phyloP scores from a whole-genome alignment of 257 asterid species.

The Parsonsia alboflavescens region DNA sequence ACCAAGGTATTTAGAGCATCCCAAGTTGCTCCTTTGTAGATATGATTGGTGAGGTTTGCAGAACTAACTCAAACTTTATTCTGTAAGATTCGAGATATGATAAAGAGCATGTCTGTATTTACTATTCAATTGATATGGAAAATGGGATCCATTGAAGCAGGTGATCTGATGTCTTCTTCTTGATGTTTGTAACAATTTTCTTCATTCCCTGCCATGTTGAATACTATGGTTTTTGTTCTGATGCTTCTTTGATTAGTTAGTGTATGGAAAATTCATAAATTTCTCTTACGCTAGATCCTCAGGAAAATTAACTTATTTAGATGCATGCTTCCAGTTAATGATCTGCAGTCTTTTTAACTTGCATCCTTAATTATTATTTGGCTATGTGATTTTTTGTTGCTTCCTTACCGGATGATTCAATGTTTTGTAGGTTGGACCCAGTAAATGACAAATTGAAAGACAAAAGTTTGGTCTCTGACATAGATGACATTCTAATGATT shows the following conservation, averaged over 20 bases:
- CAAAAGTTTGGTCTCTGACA: slow-evolving; percentile 35
- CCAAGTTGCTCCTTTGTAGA: not conserved
- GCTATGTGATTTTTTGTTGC: not conserved
- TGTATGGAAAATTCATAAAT: not conserved
- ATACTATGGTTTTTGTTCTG: not conserved
- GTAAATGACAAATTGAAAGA: slow-evolving; percentile 22
- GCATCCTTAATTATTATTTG: not conserved
- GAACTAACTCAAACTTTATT: not conserved
- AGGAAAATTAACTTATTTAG: not conserved
- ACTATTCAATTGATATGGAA: not conserved
- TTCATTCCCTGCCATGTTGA: too few relatives aligned
- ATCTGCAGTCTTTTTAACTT: not conserved
- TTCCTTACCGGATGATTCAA: not conserved
- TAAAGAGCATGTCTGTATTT: too few relatives aligned
- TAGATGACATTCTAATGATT: slow-evolving; percentile 50
- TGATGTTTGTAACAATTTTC: too few relatives aligned
- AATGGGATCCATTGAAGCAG: too few relatives aligned
- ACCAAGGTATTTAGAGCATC: not conserved
- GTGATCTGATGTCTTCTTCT: too few relatives aligned
- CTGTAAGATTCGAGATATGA: too few relatives aligned
- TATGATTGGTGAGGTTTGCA: not conserved
- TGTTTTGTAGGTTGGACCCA: slow-evolving; percentile 34
- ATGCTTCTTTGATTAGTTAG: not conserved
- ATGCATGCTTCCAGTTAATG: not conserved
- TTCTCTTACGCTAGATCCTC: not conserved